Conservation (phyloP, 768 basidiomycete genomes). For the Galerina marginata region DNA sequence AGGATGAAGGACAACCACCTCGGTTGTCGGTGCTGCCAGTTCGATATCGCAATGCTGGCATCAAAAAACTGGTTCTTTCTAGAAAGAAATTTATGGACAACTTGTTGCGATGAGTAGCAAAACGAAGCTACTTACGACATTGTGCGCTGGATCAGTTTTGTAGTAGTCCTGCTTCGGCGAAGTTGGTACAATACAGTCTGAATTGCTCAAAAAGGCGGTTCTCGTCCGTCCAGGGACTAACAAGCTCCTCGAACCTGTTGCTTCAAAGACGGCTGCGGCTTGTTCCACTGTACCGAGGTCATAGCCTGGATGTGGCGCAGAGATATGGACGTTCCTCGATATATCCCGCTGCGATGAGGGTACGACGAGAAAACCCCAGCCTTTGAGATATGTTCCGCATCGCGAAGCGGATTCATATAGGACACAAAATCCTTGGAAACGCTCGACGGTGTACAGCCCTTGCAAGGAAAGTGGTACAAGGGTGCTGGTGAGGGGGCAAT, state of each 20-base stretch:
- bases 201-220: slow-evolving; percentile 35
- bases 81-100: background rate
- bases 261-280: slow-evolving; percentile 45
- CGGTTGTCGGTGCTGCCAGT: slow-evolving; percentile 41
- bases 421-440: slow-evolving; percentile 24
- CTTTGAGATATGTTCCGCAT: slow-evolving; percentile 22
- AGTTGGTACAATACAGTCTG: slow-evolving; percentile 36
- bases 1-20: slow-evolving; percentile 42
- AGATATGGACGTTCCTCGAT: slow-evolving; percentile 42
- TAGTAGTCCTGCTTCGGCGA: slow-evolving; percentile 34
- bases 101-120: background rate
- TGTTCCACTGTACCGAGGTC: slow-evolving; percentile 45
- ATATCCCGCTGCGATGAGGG: slow-evolving; percentile 18
- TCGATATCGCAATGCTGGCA: slow-evolving; percentile 40
- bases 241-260: slow-evolving; percentile 45
- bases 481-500: slow-evolving; percentile 7
- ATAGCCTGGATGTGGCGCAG: slow-evolving; percentile 50
- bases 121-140: slow-evolving; percentile 35
- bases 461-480: slow-evolving; percentile 19
- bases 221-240: slow-evolving; percentile 47
- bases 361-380: slow-evolving; percentile 29
- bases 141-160: slow-evolving; percentile 54
- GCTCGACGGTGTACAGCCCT: slow-evolving; percentile 19
- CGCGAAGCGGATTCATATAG: slow-evolving; percentile 22
- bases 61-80: slow-evolving; percentile 53